Conservation (phyloP, 768 basidiomycete genomes). For the Hygrophorus pudorinus region DNA sequence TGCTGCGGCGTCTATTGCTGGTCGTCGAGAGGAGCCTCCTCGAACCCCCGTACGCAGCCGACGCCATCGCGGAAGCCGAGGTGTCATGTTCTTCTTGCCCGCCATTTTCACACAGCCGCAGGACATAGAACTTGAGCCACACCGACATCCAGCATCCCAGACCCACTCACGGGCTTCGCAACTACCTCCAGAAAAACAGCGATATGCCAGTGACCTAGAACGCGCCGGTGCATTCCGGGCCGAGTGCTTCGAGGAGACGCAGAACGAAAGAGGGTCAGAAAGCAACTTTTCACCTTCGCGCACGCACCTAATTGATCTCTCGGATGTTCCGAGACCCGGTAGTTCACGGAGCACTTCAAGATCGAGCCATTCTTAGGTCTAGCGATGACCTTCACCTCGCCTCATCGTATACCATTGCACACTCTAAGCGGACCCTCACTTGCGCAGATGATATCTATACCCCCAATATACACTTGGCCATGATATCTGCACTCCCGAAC, state of each 20-base stretch:
- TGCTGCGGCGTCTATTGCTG: slow-evolving; percentile 34
- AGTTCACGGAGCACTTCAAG: slow-evolving; percentile 7
- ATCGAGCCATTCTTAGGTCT: slow-evolving; percentile 4
- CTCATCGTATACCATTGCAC: background rate
- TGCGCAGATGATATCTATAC: background rate
- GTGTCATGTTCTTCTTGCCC: slow-evolving; percentile 74
- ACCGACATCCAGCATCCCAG: background rate
- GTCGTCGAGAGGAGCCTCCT: slow-evolving; percentile 26
- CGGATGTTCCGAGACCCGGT: slow-evolving; percentile 9
- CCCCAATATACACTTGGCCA: background rate
- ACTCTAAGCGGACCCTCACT: background rate
- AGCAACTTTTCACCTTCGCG: background rate
- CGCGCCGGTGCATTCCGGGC: slow-evolving; percentile 17
- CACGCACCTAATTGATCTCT: slow-evolving; percentile 10
- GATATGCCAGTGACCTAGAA: slow-evolving; percentile 25
- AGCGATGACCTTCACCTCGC: background rate
- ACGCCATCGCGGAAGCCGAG: slow-evolving; percentile 37
- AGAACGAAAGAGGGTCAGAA: background rate
- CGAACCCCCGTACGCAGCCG: slow-evolving; percentile 40
- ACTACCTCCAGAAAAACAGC: slow-evolving; percentile 37
- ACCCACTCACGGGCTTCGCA: slow-evolving; percentile 13
- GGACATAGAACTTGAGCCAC: slow-evolving; percentile 31
- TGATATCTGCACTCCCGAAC: background rate
- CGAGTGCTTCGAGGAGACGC: slow-evolving; percentile 1
- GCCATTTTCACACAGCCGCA: slow-evolving; percentile 57